These are phyloP conservation scores for Sphagnum contortum DNA, from an alignment of 225 moss, liverwort and hornwort genomes.

Conservation along the genomic window DNA sequence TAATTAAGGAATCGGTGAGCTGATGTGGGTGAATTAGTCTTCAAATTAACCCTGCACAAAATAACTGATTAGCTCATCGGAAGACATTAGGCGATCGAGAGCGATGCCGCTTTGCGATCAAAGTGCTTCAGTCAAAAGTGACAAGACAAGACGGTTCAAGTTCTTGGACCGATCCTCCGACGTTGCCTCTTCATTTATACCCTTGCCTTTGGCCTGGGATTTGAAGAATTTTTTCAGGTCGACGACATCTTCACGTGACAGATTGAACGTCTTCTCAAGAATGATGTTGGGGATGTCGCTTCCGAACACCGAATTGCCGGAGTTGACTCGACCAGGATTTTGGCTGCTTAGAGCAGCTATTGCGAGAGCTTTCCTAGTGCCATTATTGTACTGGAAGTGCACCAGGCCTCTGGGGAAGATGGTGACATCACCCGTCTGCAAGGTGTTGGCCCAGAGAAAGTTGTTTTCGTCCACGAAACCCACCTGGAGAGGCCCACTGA, in stretches of 20 bases:
- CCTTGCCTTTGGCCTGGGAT: no score
- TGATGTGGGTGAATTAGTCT: no score
- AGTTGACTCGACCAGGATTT: slow-evolving; percentile 17
- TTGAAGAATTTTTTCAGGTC: slow-evolving; percentile 21
- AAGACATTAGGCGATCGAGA: no score
- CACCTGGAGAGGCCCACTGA: slow-evolving; percentile 17
- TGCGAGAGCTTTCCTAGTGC: background rate
- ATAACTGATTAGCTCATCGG: no score
- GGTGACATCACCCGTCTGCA: slow-evolving; percentile 27
- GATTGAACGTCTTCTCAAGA: slow-evolving; percentile 22
- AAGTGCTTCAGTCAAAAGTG: no score
- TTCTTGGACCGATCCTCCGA: no score
- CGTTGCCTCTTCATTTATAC: no score
- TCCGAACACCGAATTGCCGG: slow-evolving; percentile 9
- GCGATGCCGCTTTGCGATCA: no score
- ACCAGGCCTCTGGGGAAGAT: slow-evolving; percentile 32
- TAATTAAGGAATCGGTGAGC: no score
- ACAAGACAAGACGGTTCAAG: no score
- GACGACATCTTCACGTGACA: slow-evolving; percentile 1
- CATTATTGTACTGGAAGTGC: slow-evolving; percentile 37
- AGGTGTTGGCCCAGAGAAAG: slow-evolving; percentile 20
- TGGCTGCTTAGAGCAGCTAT: slow-evolving; percentile 20
- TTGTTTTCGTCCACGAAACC: slow-evolving; percentile 36
- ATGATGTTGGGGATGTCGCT: slow-evolving; percentile 8
- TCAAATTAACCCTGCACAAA: no score